Evolutionary conservation across 148 eudicot species (phyloP), one percentile per base, ranked within the genome.

Genomic region (Silene uniflora): DNA sequence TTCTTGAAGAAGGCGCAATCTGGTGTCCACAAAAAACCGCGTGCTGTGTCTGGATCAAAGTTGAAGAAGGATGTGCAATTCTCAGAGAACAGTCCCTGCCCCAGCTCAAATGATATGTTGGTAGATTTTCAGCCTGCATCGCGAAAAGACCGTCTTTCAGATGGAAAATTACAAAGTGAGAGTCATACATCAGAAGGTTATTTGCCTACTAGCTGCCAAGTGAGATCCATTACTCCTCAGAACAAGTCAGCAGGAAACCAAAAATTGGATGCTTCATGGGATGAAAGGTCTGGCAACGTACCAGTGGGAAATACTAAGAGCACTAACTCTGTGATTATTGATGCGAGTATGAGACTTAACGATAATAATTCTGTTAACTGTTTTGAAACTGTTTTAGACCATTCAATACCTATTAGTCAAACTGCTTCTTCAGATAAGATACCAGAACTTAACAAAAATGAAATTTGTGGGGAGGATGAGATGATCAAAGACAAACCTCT

Each of bases 1-100:
- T 83, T 86, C 67, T 73, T 94, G 35, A 87, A 64, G 62, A 91
- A 90, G 81, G 90, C 84, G 23, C 91, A 87, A 64, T 82, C 90
- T 80, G 90, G 85, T 59, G 79, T 72, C 46, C 72, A 32, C 24
- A 86, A 76, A 76, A 91, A 89, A 79, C 77, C 84, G 42, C 85
- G 77, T 42, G 73, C 74, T 72, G 64, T 71, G 73, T 79, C 81
- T 52, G 83, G 71, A 72, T 76, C 74, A 64, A 90, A 87, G 73
- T 70, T 32, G 65, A 84, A 71, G 73, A 78, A 49, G 83, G 84
- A 70, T 59, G 77, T 61, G 78, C 82, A 73, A 58, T 69, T 21
- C 44, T 62, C 67, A 1, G 71, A 73, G 74, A 86, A 75, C 67
- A 83, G 56, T 39, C 39, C 66, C n/a, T 78, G 49, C 73, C 75